Conservation (phyloP, 305 asterid genomes). For the Fraxinus platypoda region DNA sequence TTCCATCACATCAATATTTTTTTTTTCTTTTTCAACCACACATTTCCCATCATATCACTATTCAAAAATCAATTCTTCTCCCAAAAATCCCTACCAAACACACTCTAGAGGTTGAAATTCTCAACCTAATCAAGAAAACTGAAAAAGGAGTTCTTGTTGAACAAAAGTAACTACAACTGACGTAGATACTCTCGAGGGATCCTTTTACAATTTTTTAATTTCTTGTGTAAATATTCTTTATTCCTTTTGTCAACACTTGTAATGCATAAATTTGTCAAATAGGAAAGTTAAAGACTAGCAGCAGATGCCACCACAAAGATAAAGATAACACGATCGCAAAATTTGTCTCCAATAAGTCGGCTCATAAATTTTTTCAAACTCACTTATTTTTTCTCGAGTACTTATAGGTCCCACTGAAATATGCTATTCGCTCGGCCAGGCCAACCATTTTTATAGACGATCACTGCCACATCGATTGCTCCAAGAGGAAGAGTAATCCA, state of each 20-base stretch:
- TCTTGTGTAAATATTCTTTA: background rate
- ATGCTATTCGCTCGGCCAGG: background rate
- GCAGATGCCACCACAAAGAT: background rate
- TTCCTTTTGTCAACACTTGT: background rate
- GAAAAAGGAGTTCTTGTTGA: background rate
- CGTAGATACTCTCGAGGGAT: background rate
- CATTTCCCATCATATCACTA: too few relatives aligned
- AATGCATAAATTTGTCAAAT: background rate
- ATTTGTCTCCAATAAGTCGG: background rate
- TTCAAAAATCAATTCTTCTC: too few relatives aligned
- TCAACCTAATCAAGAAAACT: background rate
- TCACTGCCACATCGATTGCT: background rate
- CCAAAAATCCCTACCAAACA: too few relatives aligned
- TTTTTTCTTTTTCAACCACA: too few relatives aligned
- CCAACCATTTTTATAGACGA: background rate
- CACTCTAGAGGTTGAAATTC: background rate
- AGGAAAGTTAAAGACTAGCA: background rate
- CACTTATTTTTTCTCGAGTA: background rate
- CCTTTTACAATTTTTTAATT: background rate
- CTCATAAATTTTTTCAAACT: background rate
- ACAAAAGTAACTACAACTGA: too few relatives aligned
- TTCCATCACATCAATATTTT: too few relatives aligned
- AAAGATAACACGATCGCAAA: background rate
- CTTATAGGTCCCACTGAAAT: background rate
- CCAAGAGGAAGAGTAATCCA: background rate